phyloP scores from a whole-genome alignment of 495 filamentous ascomycete genomes.

The Rhypophila decipiens region DNA sequence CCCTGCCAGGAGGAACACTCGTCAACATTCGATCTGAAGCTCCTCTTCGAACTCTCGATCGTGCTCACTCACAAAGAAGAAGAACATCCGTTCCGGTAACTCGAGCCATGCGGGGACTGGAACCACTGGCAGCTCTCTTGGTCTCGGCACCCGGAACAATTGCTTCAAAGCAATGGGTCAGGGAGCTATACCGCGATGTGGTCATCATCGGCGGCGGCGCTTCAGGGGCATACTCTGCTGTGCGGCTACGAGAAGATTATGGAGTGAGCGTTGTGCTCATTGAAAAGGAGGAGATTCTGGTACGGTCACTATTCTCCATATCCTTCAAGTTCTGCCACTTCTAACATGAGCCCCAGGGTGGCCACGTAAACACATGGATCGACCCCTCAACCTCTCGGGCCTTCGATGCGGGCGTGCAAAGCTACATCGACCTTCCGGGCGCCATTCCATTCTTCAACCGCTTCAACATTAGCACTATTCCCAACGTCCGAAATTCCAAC shows the following conservation, averaged over 20 bases:
- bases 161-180: too few relatives aligned
- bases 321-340: not conserved
- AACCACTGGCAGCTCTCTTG: too few relatives aligned
- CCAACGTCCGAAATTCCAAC: constrained; percentile 11
- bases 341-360: constrained; percentile 26
- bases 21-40: too few relatives aligned
- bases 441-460: constrained; percentile 36
- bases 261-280: constrained; percentile 35
- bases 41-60: too few relatives aligned
- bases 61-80: too few relatives aligned
- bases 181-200: too few relatives aligned
- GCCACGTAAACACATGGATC: constrained; percentile 37
- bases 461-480: constrained; percentile 27
- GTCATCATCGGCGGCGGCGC: constrained; percentile 43
- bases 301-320: constrained; percentile 15
- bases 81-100: too few relatives aligned
- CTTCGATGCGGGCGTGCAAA: constrained; percentile 37
- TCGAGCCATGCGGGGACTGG: too few relatives aligned
- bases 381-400: constrained; percentile 24
- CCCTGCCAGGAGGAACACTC: too few relatives aligned
- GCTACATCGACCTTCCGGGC: constrained; percentile 30
- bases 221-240: constrained; percentile 42
- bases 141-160: too few relatives aligned
- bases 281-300: constrained; percentile 33
- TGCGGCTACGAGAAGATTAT: constrained; percentile 35